Conservation (phyloP, 495 filamentous ascomycete species). For the Viridothelium virens region DNA sequence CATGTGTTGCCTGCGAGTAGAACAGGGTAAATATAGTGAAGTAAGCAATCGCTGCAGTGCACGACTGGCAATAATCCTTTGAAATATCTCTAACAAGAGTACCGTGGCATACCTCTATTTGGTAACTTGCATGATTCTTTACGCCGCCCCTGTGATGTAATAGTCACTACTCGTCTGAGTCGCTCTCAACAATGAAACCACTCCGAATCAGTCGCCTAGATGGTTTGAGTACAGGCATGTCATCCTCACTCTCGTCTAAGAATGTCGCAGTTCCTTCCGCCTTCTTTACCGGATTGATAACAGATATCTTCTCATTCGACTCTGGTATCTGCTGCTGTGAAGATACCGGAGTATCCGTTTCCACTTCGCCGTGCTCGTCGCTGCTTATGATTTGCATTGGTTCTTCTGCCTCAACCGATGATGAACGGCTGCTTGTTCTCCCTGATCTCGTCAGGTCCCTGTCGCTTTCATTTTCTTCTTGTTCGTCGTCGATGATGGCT, state of each 20-base stretch:
- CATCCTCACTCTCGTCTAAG: constrained; percentile 23
- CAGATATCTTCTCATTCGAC: background rate
- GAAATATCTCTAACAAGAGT: too few species aligned
- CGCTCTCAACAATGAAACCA: constrained; percentile 50
- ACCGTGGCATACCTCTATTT: too few species aligned
- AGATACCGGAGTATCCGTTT: constrained; percentile 23
- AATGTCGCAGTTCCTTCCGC: background rate
- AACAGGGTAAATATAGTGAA: too few species aligned
- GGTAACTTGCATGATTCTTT: background rate
- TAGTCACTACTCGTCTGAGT: constrained; percentile 17
- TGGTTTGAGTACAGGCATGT: constrained; percentile 20
- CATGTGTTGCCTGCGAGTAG: too few species aligned
- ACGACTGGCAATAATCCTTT: too few species aligned
- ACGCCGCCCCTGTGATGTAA: background rate
- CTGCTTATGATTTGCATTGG: constrained; percentile 1
- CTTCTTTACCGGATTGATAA: background rate
- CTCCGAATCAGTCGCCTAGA: constrained; percentile 39
- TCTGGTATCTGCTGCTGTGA: constrained; percentile 10
- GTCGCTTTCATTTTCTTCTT: constrained; percentile 25
- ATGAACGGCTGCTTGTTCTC: constrained; percentile 15
- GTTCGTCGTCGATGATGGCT: constrained; percentile 19
- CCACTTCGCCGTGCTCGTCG: constrained; percentile 16
- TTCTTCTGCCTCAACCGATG: constrained; percentile 18
- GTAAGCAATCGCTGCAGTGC: too few species aligned
- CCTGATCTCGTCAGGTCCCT: constrained; percentile 22